Percentiles rank a stretch among this genome's conserved stretches.
Evolutionary conservation across 768 basidiomycete genomes (phyloP).

Genomic region (Floccularia luteovirens): DNA sequence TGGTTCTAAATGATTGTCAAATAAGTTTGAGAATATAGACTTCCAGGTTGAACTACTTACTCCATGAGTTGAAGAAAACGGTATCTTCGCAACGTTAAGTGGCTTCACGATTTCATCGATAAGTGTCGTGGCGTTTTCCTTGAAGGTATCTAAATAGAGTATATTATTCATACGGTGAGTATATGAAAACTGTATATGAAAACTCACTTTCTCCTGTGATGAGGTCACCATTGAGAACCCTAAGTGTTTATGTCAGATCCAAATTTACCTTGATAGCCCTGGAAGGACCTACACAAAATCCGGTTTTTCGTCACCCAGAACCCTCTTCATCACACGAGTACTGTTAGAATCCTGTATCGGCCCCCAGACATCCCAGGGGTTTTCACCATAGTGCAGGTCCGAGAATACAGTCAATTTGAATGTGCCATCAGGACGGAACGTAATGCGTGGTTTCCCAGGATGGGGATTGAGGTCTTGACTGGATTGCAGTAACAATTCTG

Average conservation of each 20-base stretch:
- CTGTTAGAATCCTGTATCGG: conserved; percentile 63
- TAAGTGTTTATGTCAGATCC: conserved; percentile 13
- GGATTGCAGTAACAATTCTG: no score
- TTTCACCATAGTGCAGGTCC: conserved; percentile 72
- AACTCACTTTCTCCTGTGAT: conserved; percentile 65
- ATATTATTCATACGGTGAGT: not conserved
- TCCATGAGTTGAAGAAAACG: conserved; percentile 65
- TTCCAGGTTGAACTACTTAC: conserved; percentile 26
- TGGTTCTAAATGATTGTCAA: conserved; percentile 46
- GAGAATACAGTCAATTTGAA: conserved; percentile 74
- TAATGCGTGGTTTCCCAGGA: conserved; percentile 34
- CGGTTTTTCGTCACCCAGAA: conserved; percentile 52
- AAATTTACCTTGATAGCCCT: not conserved
- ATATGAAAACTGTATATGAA: not conserved
- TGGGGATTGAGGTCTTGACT: conserved; percentile 24
- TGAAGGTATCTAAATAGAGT: conserved; percentile 43
- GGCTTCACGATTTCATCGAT: conserved; percentile 61
- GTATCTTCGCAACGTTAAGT: conserved; percentile 45
- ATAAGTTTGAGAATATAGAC: not conserved
- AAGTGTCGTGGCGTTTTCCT: conserved; percentile 56
- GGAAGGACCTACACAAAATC: conserved; percentile 53
- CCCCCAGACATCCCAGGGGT: conserved; percentile 64
- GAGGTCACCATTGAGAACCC: conserved; percentile 67
- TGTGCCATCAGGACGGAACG: conserved; percentile 48
- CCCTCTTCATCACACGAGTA: conserved; percentile 43